A percentile compares a stretch with the other conserved stretches of the same genome.
phyloP scores from a whole-genome alignment of 148 eudicot genomes.

The Chenopodium quinoa region DNA sequence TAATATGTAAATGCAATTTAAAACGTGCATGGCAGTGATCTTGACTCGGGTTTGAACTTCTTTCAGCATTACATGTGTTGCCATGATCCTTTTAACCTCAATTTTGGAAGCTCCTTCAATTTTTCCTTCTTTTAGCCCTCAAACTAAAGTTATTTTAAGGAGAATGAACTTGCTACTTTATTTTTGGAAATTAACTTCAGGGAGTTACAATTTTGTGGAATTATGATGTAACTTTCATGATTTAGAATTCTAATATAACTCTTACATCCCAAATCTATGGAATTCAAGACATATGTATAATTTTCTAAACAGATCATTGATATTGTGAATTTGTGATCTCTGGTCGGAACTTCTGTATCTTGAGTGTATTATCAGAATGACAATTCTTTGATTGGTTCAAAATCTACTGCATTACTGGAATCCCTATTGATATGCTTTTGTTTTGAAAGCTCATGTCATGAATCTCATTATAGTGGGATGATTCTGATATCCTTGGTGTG shows the following conservation, averaged over 20 bases:
- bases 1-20: too few relatives aligned
- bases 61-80: too few relatives aligned
- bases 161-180: neutral
- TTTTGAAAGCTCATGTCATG: slow-evolving; percentile 4
- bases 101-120: too few relatives aligned
- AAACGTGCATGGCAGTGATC: too few relatives aligned
- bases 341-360: neutral
- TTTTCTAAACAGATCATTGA: neutral
- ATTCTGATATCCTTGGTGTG: slow-evolving; percentile 15
- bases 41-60: too few relatives aligned
- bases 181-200: neutral
- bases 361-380: neutral
- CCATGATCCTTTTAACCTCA: too few relatives aligned
- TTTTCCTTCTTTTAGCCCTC: too few relatives aligned
- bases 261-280: neutral
- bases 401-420: too few relatives aligned
- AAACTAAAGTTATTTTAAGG: too few relatives aligned
- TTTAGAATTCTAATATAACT: too few relatives aligned
- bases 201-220: neutral
- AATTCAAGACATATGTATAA: neutral
- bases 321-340: neutral
- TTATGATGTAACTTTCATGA: too few relatives aligned
- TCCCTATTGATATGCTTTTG: slow-evolving; percentile 6
- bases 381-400: neutral
- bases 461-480: slow-evolving; percentile 5